A percentile compares a stretch with the other conserved stretches of the same genome.
These are phyloP conservation scores for Saprolegnia diclina DNA, from an alignment of 352 stramenopile genomes.

Conservation along the genomic window DNA sequence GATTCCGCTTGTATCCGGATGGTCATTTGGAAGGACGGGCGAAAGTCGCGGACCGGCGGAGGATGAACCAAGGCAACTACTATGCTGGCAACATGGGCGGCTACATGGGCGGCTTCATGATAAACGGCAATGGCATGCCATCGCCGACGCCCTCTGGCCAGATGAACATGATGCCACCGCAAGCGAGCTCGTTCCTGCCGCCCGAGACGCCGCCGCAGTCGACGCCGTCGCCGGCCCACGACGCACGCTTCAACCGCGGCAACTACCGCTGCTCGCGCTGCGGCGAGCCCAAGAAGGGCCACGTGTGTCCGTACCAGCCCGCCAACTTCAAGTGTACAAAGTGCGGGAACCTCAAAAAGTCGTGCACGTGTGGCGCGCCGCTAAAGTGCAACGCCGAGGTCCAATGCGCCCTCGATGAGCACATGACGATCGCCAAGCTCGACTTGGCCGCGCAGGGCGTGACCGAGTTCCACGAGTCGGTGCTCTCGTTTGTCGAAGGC, in stretches of 20 bases:
- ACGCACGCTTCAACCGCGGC: constrained; percentile 47
- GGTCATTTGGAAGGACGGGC: constrained; percentile 3
- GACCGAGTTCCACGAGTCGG: constrained; percentile 61
- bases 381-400: constrained; percentile 58
- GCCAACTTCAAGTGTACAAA: constrained; percentile 78
- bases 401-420: constrained; percentile 71
- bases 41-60: neutral
- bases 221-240: neutral
- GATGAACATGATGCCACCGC: constrained; percentile 8
- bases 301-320: constrained; percentile 75
- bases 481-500: constrained; percentile 31
- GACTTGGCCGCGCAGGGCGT: constrained; percentile 65
- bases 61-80: constrained; percentile 12
- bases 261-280: constrained; percentile 84
- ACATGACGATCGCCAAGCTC: constrained; percentile 73
- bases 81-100: neutral
- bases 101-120: constrained; percentile 5
- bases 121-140: neutral
- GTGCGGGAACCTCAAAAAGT: constrained; percentile 69
- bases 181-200: neutral
- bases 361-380: constrained; percentile 63
- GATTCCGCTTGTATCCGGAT: constrained; percentile 7
- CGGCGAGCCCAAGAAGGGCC: constrained; percentile 80
- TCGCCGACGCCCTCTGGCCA: neutral
- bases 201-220: neutral